These are phyloP conservation scores for Nitzschia putrida DNA, from an alignment of 108 stramenopile species.

Conservation along the genomic window DNA sequence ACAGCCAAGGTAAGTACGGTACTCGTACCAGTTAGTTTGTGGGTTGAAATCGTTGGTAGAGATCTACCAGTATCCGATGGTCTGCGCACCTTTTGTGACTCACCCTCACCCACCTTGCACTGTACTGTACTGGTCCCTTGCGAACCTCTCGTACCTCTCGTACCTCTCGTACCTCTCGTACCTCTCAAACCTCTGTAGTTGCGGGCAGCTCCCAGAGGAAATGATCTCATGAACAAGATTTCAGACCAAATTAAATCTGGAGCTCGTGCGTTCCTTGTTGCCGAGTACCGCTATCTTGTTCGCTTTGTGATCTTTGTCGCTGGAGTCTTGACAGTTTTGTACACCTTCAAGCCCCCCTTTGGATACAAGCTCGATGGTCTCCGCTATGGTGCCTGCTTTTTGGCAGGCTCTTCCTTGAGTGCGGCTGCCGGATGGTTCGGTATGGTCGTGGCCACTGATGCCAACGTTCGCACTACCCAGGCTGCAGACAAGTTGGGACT, in stretches of 20 bases:
- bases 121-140: no score
- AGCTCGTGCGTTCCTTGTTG: constrained; percentile 84
- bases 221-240: constrained; percentile 71
- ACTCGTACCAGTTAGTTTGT: no score
- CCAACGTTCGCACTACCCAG: constrained; percentile 93
- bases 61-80: no score
- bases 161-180: no score
- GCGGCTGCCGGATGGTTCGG: constrained; percentile 48
- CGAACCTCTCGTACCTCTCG: no score
- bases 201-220: constrained; percentile 51
- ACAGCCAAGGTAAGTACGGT: constrained; percentile 52
- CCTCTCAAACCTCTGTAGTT: constrained; percentile 34
- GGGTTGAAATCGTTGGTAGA: no score
- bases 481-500: constrained; percentile 82
- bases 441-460: constrained; percentile 66
- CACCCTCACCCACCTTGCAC: no score
- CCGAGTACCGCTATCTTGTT: constrained; percentile 92
- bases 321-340: constrained; percentile 48
- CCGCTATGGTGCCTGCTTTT: constrained; percentile 81
- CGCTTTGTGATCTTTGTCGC: constrained; percentile 72
- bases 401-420: constrained; percentile 85
- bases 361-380: constrained; percentile 61
- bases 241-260: constrained; percentile 85
- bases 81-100: no score
- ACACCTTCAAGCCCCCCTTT: constrained; percentile 55